Conservation (phyloP, 441 rosid species). For the Gossypium lobatum region DNA sequence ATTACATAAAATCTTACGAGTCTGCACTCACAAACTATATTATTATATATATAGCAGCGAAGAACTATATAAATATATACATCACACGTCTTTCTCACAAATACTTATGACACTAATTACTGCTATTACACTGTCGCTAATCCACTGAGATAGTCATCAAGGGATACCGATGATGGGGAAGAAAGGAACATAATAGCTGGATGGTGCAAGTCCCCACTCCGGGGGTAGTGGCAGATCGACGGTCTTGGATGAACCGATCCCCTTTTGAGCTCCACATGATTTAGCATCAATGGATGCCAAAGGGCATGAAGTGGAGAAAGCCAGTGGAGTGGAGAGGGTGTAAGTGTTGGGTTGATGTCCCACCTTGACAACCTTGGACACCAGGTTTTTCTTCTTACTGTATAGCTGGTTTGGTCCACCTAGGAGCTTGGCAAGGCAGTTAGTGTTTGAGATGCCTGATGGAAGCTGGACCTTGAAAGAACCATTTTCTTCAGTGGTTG, state of each 20-base stretch:
- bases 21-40: not conserved
- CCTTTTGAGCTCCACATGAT: conserved; percentile 10
- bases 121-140: not conserved
- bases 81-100: not conserved
- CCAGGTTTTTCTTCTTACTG: conserved; percentile 32
- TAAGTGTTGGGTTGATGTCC: conserved; percentile 22
- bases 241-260: conserved; percentile 52
- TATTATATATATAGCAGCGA: not conserved
- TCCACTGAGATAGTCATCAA: conserved; percentile 19
- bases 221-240: conserved; percentile 70
- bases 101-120: not conserved
- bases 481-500: conserved; percentile 44
- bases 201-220: conserved; percentile 87
- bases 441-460: not conserved
- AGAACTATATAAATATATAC: not conserved
- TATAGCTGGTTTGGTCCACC: conserved; percentile 62
- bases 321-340: conserved; percentile 52
- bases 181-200: conserved; percentile 72
- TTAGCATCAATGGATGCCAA: conserved; percentile 18
- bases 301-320: conserved; percentile 52
- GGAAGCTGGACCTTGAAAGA: conserved; percentile 54
- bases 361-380: conserved; percentile 38
- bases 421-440: conserved; percentile 52
- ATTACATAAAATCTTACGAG: not conserved
- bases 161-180: conserved; percentile 87